A percentile compares a stretch with the other conserved stretches of the same genome.
Evolutionary conservation across 2,329 filamentous ascomycete species (phyloP).

Genomic region (Ascochyta pisi): DNA sequence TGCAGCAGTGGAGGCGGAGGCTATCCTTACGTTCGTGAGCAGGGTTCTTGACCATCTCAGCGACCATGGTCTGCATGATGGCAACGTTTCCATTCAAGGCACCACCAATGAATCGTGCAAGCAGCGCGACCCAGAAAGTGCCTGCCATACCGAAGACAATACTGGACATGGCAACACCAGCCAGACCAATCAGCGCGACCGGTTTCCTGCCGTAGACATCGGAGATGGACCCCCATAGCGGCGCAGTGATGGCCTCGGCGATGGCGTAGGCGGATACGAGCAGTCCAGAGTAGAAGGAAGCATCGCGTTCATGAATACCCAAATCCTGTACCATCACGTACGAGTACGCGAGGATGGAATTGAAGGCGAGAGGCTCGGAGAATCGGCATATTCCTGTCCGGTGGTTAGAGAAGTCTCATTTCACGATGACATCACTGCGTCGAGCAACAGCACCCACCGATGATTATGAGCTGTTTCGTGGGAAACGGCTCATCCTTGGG

Average conservation of each 20-base stretch:
- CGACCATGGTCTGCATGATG: slow-evolving; percentile 90
- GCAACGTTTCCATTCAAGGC: slow-evolving; percentile 91
- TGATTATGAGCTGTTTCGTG: slow-evolving; percentile 55
- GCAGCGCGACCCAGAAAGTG: slow-evolving; percentile 83
- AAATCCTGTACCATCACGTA: slow-evolving; percentile 50
- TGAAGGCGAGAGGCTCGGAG: slow-evolving; percentile 90
- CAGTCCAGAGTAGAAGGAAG: slow-evolving; percentile 84
- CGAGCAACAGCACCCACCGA: slow-evolving; percentile 39
- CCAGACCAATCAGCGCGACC: slow-evolving; percentile 60
- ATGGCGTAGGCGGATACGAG: slow-evolving; percentile 91
- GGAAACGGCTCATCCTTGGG: slow-evolving; percentile 52
- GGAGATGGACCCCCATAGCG: slow-evolving; percentile 58
- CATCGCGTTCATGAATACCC: slow-evolving; percentile 44
- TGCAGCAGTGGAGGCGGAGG: not conserved
- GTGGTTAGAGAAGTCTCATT: slow-evolving; percentile 28
- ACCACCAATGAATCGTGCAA: slow-evolving; percentile 78
- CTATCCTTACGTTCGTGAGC: slow-evolving; percentile 79
- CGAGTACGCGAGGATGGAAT: slow-evolving; percentile 87
- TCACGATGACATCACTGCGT: slow-evolving; percentile 24
- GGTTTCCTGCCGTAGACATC: slow-evolving; percentile 52
- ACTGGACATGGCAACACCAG: slow-evolving; percentile 83
- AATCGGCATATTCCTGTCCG: slow-evolving; percentile 83
- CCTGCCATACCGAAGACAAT: slow-evolving; percentile 80
- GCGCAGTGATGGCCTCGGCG: slow-evolving; percentile 83
- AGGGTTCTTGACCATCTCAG: slow-evolving; percentile 86